Evolutionary conservation across 2,329 filamentous ascomycete genomes (phyloP).

Genomic region (Pseudocercospora fijiensis): DNA sequence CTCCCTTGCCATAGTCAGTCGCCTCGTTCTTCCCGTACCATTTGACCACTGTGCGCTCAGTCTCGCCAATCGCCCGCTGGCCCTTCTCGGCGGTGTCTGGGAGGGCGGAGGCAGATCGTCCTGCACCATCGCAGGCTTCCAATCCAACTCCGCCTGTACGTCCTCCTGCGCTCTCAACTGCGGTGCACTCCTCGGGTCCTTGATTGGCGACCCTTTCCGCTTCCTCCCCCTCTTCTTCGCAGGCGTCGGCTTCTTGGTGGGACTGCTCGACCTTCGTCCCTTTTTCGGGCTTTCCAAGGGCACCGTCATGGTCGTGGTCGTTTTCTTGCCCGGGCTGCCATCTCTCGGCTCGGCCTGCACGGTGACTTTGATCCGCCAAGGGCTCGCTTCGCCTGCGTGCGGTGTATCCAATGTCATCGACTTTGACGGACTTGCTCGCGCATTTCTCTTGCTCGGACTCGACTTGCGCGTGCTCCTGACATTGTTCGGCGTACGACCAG

Average conservation of each 20-base stretch:
- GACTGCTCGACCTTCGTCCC: conserved; percentile 23
- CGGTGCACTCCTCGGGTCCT: conserved; percentile 14
- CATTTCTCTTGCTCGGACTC: conserved; percentile 15
- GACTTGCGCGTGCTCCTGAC: conserved; percentile 5
- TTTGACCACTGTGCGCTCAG: conserved; percentile 20
- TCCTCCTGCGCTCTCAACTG: conserved; percentile 5
- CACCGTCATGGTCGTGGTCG: conserved; percentile 40
- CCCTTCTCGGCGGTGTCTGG: conserved; percentile 17
- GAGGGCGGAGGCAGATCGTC: conserved; percentile 10
- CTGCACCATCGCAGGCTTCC: conserved; percentile 1
- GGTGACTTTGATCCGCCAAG: conserved; percentile 53
- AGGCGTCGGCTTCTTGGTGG: conserved; percentile 17
- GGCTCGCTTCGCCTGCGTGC: conserved; percentile 41
- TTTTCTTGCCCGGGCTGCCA: conserved; percentile 22
- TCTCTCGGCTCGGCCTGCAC: conserved; percentile 49
- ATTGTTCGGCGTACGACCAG: conserved; percentile 11
- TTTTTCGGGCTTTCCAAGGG: conserved; percentile 41
- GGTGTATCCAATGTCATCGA: conserved; percentile 48
- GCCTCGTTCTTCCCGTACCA: conserved; percentile 25
- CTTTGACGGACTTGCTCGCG: conserved; percentile 43
- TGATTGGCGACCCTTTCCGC: conserved; percentile 35
- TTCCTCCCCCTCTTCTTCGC: conserved; percentile 25
- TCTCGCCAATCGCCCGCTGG: conserved; percentile 20
- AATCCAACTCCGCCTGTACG: conserved; percentile 1
- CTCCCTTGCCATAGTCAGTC: conserved; percentile 34